Base-by-base conservation (phyloP, 306 rosid genomes). In the Pterocarpus santalinus region DNA sequence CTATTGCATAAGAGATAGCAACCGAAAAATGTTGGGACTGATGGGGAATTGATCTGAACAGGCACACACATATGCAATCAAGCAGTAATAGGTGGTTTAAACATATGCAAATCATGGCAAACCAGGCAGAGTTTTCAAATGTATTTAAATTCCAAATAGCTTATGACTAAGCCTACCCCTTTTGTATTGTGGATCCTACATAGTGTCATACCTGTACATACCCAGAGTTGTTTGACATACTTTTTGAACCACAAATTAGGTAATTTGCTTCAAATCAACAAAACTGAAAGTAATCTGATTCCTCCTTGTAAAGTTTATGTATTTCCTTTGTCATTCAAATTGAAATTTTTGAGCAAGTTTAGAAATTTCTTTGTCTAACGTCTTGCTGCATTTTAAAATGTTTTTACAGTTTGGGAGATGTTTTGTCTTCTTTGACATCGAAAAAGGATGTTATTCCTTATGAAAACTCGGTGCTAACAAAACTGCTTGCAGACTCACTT, bases 331-430 rank as follows among this genome's bases (percentile, higher is more conserved):
- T 13, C 41, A 33, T 35, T 70, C 65, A 17, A 17, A 17, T 47
- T 71, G 30, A 49, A 46, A 65, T 61, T 47, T 65, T 65, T 57
- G 22, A 55, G 41, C 39, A 49, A 72, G 39, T 69, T 63, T 53
- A n/a, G 63, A 65, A 65, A 55, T 53, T 43, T 62, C 16, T 16
- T 11, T 30, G 75, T 49, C 51, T 72, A 17, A 78, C 38, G 43
- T 53, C 13, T 64, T 83, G 9, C 38, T 65, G 69, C 57, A 55
- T 71, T 44, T 83, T 44, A 12, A 80, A 75, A 52, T 76, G 60
- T 66, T 34, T 83, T 61, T 83, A 78, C 87, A 86, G 90, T 78
- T 77, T 86, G 81, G 90, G 87, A 73, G 90, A 86, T 80, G 90
- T 86, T 83, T 77, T 86, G 76, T 80, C 83, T 78, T 86, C 85